These are phyloP conservation scores for Russula sp. DNA, from an alignment of 768 basidiomycete species.

Conservation along the genomic window DNA sequence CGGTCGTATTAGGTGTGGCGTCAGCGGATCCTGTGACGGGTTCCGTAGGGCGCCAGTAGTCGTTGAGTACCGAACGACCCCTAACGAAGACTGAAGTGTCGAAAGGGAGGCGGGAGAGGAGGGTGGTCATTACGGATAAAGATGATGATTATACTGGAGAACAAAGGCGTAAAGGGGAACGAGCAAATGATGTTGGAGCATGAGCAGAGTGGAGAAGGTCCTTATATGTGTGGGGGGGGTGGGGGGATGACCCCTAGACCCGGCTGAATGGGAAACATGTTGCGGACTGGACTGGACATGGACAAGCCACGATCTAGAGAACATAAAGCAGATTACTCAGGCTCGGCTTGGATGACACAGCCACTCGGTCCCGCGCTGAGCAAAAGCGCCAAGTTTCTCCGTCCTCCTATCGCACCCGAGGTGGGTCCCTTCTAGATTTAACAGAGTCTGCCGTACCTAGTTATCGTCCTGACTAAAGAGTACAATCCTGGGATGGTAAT, in stretches of 20 bases:
- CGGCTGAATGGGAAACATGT: background rate
- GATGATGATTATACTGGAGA: background rate
- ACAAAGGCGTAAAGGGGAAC: background rate
- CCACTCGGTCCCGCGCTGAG: background rate
- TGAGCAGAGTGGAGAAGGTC: background rate
- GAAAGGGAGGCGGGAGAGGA: constrained; percentile 14
- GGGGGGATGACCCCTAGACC: constrained; percentile 3
- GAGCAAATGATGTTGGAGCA: background rate
- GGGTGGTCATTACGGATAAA: constrained; percentile 6
- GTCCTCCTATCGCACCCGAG: background rate
- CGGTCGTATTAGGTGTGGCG: background rate
- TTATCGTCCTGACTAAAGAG: too few species aligned
- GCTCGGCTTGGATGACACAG: too few species aligned
- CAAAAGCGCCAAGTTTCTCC: background rate
- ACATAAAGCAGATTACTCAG: background rate
- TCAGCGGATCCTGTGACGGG: background rate
- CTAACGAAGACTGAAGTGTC: constrained; percentile 1
- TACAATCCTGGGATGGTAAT: too few species aligned
- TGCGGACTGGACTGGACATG: background rate
- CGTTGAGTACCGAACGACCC: constrained; percentile 4
- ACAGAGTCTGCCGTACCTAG: too few species aligned
- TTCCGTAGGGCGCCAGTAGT: background rate
- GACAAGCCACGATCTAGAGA: too few species aligned
- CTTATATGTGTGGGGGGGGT: background rate
- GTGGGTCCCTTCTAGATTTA: too few species aligned